Evolutionary conservation across 768 basidiomycete genomes (phyloP).

Genomic region (Pisolithus tinctorius): DNA sequence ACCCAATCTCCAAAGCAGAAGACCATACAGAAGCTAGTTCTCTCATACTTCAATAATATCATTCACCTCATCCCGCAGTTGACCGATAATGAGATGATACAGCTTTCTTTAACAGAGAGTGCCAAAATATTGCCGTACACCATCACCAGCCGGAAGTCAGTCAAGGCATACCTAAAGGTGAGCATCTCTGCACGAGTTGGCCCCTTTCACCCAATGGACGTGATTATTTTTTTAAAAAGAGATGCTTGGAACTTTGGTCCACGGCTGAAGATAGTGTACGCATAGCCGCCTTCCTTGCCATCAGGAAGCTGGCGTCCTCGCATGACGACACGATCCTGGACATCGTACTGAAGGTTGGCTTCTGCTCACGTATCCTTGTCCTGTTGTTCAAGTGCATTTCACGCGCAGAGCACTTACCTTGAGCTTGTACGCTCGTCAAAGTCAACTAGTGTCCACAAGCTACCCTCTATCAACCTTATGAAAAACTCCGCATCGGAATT

Average conservation of each 20-base stretch:
- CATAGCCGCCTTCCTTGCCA: constrained; percentile 79
- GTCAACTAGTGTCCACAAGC: constrained; percentile 76
- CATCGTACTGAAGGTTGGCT: constrained; percentile 70
- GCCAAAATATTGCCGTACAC: constrained; percentile 89
- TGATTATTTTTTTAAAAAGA: constrained; percentile 33
- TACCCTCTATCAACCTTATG: constrained; percentile 93
- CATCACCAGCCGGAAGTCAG: constrained; percentile 71
- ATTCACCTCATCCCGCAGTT: constrained; percentile 74
- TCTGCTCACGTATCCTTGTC: not conserved
- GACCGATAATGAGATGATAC: constrained; percentile 55
- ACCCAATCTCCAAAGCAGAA: constrained; percentile 77
- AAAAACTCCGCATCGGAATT: constrained; percentile 96
- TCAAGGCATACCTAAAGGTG: constrained; percentile 86
- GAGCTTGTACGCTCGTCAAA: constrained; percentile 80
- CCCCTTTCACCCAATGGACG: not conserved
- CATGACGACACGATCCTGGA: constrained; percentile 80
- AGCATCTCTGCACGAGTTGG: not conserved
- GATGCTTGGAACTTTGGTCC: constrained; percentile 81
- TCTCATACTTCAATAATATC: constrained; percentile 86
- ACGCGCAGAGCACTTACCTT: constrained; percentile 73
- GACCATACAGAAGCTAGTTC: constrained; percentile 76
- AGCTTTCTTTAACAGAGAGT: constrained; percentile 75
- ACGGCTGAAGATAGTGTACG: constrained; percentile 73
- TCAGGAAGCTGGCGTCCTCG: constrained; percentile 71
- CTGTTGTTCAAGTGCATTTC: not conserved